Conservation (phyloP, 129 eudicot genomes). For the Pittosporum tobira region DNA sequence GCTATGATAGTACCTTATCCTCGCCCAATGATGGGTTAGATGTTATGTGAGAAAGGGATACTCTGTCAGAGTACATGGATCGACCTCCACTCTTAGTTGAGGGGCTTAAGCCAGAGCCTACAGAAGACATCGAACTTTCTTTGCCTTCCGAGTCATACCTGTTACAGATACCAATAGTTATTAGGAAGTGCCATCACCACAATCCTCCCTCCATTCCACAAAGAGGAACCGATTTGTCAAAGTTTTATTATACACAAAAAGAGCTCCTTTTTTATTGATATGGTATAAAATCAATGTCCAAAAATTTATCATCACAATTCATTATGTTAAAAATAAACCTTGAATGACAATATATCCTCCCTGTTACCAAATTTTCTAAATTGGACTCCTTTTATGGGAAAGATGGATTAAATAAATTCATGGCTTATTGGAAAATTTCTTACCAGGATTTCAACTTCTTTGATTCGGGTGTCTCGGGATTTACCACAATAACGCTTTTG, state of each 20-base stretch:
- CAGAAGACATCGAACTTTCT: slow-evolving; percentile 64
- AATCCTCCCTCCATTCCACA: no score
- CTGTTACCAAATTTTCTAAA: no score
- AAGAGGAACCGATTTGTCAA: no score
- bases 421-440: slow-evolving; percentile 7
- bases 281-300: no score
- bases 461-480: slow-evolving; percentile 83
- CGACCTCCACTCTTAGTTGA: slow-evolving; percentile 39
- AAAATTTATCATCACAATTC: no score
- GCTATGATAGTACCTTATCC: slow-evolving; percentile 48
- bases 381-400: no score
- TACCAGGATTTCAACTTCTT: slow-evolving; percentile 74
- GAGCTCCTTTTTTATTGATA: no score
- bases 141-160: slow-evolving; percentile 83
- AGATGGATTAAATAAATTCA: no score
- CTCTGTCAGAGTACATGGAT: slow-evolving; percentile 75
- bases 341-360: no score
- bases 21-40: slow-evolving; percentile 71
- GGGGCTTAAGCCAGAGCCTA: slow-evolving; percentile 61
- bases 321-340: no score
- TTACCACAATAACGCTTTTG: slow-evolving; percentile 54
- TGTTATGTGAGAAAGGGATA: slow-evolving; percentile 54
- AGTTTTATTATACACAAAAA: no score
- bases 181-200: not conserved
- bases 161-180: not conserved